Conservation (phyloP, 306 rosid species). For the Ziziphus jujuba region DNA sequence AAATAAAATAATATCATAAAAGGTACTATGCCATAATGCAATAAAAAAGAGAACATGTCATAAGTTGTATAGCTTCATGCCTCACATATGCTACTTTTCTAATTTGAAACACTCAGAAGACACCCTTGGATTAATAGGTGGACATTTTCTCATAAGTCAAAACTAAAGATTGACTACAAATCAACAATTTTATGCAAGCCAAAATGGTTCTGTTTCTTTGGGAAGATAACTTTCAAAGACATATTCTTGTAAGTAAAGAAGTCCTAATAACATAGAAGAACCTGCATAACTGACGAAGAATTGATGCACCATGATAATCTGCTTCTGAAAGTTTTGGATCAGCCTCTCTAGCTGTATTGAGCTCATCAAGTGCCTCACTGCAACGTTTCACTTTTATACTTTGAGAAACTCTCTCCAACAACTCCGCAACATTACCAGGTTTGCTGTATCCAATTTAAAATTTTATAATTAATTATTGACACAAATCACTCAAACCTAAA, state of each 20-base stretch:
- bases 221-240: background rate
- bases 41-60: background rate
- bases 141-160: background rate
- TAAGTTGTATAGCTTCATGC: too few species aligned
- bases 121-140: background rate
- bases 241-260: conserved; percentile 18
- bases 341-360: conserved; percentile 89
- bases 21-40: background rate
- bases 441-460: conserved; percentile 34
- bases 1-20: background rate
- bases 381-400: conserved; percentile 78
- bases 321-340: conserved; percentile 93
- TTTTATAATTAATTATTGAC: conserved; percentile 6
- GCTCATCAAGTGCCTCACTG: conserved; percentile 90
- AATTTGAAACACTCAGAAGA: background rate
- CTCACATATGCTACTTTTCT: too few species aligned
- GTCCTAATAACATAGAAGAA: conserved; percentile 14
- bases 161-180: background rate
- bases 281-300: conserved; percentile 98
- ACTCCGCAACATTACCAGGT: conserved; percentile 74
- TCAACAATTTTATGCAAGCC: background rate
- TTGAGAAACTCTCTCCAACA: conserved; percentile 73
- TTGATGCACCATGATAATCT: conserved; percentile 70
- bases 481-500: conserved; percentile 5
- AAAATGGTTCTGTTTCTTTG: background rate